Base-by-base conservation (phyloP, 2,329 filamentous ascomycete genomes). In the Aureobasidium sp. region DNA sequence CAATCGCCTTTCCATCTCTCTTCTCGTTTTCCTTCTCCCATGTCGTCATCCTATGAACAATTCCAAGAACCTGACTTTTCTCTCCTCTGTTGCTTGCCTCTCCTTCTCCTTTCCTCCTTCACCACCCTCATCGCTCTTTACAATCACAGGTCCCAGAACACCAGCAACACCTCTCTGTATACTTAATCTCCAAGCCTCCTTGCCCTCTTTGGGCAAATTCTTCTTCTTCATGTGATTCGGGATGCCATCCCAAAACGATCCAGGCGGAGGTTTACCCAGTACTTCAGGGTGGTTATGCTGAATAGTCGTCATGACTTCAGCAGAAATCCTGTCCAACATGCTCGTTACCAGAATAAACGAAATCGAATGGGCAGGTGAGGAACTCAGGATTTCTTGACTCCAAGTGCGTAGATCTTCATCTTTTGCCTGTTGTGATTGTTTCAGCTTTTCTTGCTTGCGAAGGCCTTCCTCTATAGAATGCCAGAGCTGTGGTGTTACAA, bases 301-400 rank as follows among this genome's bases (percentile, higher is more conserved):
- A 5, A 47, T 37, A 15, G 57, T 65, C 65, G 37, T 67, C 66
- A 78, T 76, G 7, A 86, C 73, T 68, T 87, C 84, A 37, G 78
- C 77, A 32, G 80, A 75, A 41, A 88, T 79, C 12, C 81, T 79
- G 26, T 81, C 80, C 12, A 97, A 80, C 75, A 92, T 92, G 9
- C 89, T 86, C 0, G 88, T 90, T 17, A 97, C 77, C 66, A 97
- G 92, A 2, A 96, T 89, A 70, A 97, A 96, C 0, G 89, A 88
- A 61, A 96, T 92, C 71, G 91, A 94, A 75, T 96, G 88, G 55
- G 87, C 87, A 0, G 91, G 89, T 0, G 84, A 82, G 1, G 82
- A 78, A 0, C 87, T 83, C 2, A 97, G 81, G 2, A 87, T 82
- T 67, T 97, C 92, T 5, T 96, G 83, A 1, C 94, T 76, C 71